These are phyloP conservation scores for Atalantia buxifolia DNA, from an alignment of 345 rosid genomes.

Conservation along the genomic window DNA sequence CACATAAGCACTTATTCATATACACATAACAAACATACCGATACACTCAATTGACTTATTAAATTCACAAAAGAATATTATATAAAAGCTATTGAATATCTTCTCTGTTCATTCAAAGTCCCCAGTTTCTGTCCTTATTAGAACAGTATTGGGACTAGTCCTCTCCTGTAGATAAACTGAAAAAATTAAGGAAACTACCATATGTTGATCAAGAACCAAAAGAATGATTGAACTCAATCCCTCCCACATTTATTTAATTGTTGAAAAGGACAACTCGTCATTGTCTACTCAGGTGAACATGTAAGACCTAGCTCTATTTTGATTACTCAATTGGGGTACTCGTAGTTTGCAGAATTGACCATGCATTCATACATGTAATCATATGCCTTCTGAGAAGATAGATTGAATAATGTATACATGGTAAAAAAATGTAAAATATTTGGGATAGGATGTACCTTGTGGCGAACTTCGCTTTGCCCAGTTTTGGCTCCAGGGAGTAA, in stretches of 20 bases:
- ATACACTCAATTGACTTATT: too few species aligned
- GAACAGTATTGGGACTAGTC: not conserved
- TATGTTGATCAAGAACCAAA: not conserved
- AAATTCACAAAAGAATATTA: too few species aligned
- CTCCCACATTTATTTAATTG: not conserved
- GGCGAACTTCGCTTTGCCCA: constrained; percentile 8
- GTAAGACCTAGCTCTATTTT: not conserved
- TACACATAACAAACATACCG: too few species aligned
- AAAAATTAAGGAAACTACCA: not conserved
- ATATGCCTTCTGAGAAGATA: too few species aligned
- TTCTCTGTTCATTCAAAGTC: not conserved
- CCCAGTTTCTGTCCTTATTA: not conserved
- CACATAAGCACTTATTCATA: too few species aligned
- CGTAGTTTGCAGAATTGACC: not conserved
- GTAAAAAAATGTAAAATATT: not conserved
- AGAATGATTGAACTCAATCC: not conserved
- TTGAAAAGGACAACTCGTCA: not conserved
- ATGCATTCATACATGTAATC: not conserved
- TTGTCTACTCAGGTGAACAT: not conserved
- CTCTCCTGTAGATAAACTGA: not conserved
- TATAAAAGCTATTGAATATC: not conserved
- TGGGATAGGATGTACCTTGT: constrained; percentile 14
- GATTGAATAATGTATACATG: not conserved
- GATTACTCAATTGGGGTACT: not conserved
- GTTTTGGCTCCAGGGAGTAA: constrained; percentile 24